Conservation (phyloP, 2,329 filamentous ascomycete genomes). For the Diaporthe australafricana region DNA sequence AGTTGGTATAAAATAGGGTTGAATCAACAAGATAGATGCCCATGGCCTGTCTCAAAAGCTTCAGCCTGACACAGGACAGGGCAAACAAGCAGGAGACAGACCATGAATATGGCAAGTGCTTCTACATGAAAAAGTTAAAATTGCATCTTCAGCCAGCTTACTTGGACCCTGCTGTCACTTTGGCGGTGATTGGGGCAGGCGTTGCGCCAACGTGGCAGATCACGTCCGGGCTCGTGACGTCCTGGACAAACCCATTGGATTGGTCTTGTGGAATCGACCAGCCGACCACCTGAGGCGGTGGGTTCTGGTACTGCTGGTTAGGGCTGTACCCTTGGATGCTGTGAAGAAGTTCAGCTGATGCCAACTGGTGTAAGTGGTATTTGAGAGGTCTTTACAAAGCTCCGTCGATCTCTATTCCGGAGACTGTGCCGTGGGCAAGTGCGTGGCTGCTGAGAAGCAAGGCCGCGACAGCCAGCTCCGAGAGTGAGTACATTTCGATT, state of each 20-base stretch:
- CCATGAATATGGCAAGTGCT: too few species aligned
- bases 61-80: too few species aligned
- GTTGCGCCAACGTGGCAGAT: constrained; percentile 45
- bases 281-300: constrained; percentile 44
- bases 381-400: constrained; percentile 2
- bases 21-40: too few species aligned
- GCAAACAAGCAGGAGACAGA: too few species aligned
- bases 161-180: constrained; percentile 44
- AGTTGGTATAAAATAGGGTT: too few species aligned
- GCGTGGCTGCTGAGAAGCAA: background rate
- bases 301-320: constrained; percentile 44
- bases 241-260: constrained; percentile 44
- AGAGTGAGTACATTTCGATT: background rate
- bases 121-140: too few species aligned
- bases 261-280: constrained; percentile 47
- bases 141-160: too few species aligned
- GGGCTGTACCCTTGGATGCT: constrained; percentile 47
- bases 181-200: constrained; percentile 43
- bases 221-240: constrained; percentile 44
- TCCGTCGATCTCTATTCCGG: constrained; percentile 24
- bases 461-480: background rate
- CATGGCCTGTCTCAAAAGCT: too few species aligned
- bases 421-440: constrained; percentile 13
- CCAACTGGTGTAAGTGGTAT: background rate
- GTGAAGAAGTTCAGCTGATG: constrained; percentile 42